Base-by-base conservation (phyloP, 1,284 basidiomycete genomes). In the Marasmius tenuissimus region DNA sequence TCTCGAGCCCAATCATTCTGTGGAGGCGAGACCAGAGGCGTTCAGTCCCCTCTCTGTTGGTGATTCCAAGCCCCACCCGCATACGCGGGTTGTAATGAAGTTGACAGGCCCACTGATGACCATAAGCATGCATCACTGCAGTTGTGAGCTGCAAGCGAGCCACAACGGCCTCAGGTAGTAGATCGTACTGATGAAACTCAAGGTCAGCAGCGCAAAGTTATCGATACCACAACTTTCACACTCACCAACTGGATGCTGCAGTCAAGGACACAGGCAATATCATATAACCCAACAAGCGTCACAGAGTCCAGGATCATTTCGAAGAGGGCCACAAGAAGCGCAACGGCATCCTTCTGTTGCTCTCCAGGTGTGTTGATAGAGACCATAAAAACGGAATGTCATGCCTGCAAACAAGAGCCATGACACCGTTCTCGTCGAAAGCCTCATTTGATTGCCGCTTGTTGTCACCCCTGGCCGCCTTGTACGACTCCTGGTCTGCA, bases 281-380 rank as follows among this genome's bases (percentile, higher is more conserved):
- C 68, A 50, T 73, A 78, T 76, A 42, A n/a, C n/a, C 3, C 40
- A n/a, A 6, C 40, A 12, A 42, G 3, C 3, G 40, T 42, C 6
- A 6, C 40, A 42, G 40, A 42, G 11, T 42, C 6, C 12, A 6
- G 40, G 11, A 42, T 2, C 12, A 42, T 12, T 12, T 12, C 2
- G 40, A 42, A 42, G 6, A 42, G 6, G 12, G 12, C n/a, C 2
- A 12, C 40, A 42, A 42, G 40, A 6, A 42, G 40, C 11, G 40
- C 40, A 12, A 42, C 40, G n/a, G 40, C 40, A n/a, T 42, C 11
- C 40, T 42, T 42, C 40, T 42, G 40, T n/a, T 42, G 40, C 40
- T 42, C 40, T 12, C 40, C 40, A 42, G 40, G 40, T 2, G 40
- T 42, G 40, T 6, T n/a, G 40, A 42, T 42, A 6, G 40, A 42